These are phyloP conservation scores for Xylaria bambusicola DNA, from an alignment of 495 filamentous ascomycete genomes.

Conservation along the genomic window DNA sequence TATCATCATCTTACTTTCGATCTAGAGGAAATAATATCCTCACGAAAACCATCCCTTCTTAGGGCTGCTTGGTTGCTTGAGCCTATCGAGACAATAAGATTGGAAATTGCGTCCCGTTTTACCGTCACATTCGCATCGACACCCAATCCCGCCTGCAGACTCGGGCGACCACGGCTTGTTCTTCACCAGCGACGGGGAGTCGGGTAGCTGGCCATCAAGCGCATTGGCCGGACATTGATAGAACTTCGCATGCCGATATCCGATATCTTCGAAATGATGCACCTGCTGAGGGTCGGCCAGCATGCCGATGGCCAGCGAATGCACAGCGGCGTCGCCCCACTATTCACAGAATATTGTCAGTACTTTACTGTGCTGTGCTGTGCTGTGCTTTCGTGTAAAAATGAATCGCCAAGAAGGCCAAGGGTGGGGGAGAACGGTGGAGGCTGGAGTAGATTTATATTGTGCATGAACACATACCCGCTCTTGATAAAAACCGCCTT, in stretches of 20 bases:
- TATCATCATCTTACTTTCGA: neutral
- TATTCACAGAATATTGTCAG: constrained; percentile 16
- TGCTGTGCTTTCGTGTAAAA: neutral
- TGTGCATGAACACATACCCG: constrained; percentile 28
- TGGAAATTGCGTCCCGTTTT: constrained; percentile 20
- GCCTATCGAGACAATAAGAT: constrained; percentile 29
- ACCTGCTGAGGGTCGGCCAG: constrained; percentile 43
- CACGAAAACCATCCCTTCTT: constrained; percentile 31
- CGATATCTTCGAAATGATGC: constrained; percentile 47
- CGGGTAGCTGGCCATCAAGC: constrained; percentile 30
- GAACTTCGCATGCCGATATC: constrained; percentile 42
- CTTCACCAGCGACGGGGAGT: constrained; percentile 19
- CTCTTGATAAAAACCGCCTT: constrained; percentile 49
- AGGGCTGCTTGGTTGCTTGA: constrained; percentile 30
- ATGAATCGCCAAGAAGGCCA: neutral
- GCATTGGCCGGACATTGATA: constrained; percentile 36
- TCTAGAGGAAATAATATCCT: neutral
- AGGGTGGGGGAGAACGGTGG: neutral
- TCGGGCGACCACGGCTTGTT: constrained; percentile 30
- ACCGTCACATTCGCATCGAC: constrained; percentile 35
- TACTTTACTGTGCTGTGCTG: too few relatives aligned
- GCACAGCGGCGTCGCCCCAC: constrained; percentile 51
- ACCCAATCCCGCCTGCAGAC: constrained; percentile 31
- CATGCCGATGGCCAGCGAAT: constrained; percentile 43
- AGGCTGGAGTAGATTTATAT: neutral